These are phyloP conservation scores for Baeospora myosura DNA, from an alignment of 1,284 basidiomycete genomes.

Conservation along the genomic window DNA sequence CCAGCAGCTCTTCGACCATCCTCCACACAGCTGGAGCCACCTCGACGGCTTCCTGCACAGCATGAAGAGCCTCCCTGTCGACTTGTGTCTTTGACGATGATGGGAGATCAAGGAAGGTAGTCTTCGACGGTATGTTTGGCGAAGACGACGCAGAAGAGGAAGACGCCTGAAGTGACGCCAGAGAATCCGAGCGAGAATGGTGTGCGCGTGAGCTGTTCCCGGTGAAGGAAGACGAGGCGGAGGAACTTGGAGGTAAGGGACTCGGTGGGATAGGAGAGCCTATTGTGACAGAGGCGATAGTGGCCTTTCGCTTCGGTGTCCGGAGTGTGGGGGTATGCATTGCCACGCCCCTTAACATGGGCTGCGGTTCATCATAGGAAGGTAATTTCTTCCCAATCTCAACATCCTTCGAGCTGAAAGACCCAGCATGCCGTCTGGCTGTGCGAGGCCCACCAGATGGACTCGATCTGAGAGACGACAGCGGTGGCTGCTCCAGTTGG, in stretches of 20 bases:
- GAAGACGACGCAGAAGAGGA: constrained; percentile 33
- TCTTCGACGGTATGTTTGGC: constrained; percentile 26
- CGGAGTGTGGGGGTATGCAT: constrained; percentile 43
- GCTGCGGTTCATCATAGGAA: constrained; percentile 43
- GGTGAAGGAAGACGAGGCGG: constrained; percentile 15
- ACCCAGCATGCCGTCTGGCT: constrained; percentile 82
- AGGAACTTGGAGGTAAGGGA: constrained; percentile 2
- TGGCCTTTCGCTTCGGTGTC: constrained; percentile 35
- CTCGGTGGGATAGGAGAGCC: constrained; percentile 16
- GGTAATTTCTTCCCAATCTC: constrained; percentile 80
- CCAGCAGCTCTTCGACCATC: constrained; percentile 56
- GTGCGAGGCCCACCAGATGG: constrained; percentile 33
- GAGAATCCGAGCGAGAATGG: constrained; percentile 56
- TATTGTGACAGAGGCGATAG: constrained; percentile 14
- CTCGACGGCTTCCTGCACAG: constrained; percentile 60
- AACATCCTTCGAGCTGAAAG: constrained; percentile 88
- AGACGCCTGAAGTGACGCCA: constrained; percentile 42
- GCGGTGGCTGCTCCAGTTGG: constrained; percentile 15
- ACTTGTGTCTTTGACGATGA: constrained; percentile 49
- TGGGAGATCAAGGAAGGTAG: constrained; percentile 36
- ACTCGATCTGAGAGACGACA: constrained; percentile 18
- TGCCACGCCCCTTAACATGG: constrained; percentile 27
- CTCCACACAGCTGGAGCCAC: constrained; percentile 69
- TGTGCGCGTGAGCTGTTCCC: constrained; percentile 13
- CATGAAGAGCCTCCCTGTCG: constrained; percentile 62